phyloP scores from a whole-genome alignment of 1,284 basidiomycete genomes.

The Takashimella tepidaria region DNA sequence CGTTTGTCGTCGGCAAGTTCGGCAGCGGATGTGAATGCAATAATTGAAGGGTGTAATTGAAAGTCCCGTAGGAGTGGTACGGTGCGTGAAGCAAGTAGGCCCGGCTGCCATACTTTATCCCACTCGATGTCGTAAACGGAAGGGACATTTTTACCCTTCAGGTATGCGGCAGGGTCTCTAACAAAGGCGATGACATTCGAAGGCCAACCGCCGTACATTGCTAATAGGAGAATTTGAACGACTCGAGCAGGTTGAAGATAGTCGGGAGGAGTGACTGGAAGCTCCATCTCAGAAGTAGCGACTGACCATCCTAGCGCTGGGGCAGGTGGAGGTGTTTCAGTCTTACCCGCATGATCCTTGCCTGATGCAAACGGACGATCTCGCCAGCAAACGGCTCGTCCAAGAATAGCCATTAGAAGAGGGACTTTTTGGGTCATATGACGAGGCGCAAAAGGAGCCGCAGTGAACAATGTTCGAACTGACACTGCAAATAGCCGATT shows the following conservation, averaged over 20 bases:
- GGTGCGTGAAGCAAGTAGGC: constrained; percentile 25
- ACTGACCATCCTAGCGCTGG: constrained; percentile 22
- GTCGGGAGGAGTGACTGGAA: constrained; percentile 11
- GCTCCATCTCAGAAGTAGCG: constrained; percentile 14
- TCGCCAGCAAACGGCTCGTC: constrained; percentile 39
- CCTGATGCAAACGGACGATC: constrained; percentile 30
- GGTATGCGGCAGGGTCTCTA: constrained; percentile 36
- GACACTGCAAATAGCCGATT: constrained; percentile 37
- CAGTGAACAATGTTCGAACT: constrained; percentile 25
- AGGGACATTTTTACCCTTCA: constrained; percentile 26
- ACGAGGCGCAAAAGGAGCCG: constrained; percentile 36
- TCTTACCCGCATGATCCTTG: constrained; percentile 16
- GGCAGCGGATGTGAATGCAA: constrained; percentile 35
- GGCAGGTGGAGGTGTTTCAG: constrained; percentile 26
- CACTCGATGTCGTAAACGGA: constrained; percentile 36
- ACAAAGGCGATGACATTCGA: constrained; percentile 44
- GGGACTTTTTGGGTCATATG: constrained; percentile 31
- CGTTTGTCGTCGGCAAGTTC: constrained; percentile 40
- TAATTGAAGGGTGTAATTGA: constrained; percentile 37
- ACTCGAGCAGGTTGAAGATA: constrained; percentile 17
- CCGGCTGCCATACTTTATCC: constrained; percentile 34
- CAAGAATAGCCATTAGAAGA: constrained; percentile 35
- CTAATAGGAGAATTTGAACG: constrained; percentile 30
- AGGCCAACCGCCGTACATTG: constrained; percentile 41
- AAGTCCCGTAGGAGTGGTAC: constrained; percentile 38